Evolutionary conservation across 2,329 filamentous ascomycete genomes (phyloP), one percentile per base, ranked within the genome.

Genomic region (Fusarium subglutinans): DNA sequence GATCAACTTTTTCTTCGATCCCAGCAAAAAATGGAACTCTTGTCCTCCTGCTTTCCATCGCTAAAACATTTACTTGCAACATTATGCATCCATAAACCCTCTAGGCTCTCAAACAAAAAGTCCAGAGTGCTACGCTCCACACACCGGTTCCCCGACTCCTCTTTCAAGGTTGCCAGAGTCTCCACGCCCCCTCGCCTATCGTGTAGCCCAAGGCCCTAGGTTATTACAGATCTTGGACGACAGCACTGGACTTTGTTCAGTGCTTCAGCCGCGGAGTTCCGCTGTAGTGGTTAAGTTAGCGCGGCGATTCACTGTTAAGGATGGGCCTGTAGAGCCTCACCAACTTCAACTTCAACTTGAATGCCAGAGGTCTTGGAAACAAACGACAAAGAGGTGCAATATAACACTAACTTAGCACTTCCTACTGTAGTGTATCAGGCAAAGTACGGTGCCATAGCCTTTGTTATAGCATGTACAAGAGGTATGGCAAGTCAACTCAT

Each of bases 121-220:
- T 20, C 43, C 18, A 51, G 20, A 59, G n/a, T 63, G 30, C 53
- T 44, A 45, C 37, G 24, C 50, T 69, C 30, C 48, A 64, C 50
- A 44, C 56, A 69, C 57, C 35, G 24, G 20, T 30, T 55, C n/a
- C 48, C 58, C 37, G 58, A 61, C 28, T 55, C 28, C 28, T 30
- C 37, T 40, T 43, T 24, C 24, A 28, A 55, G 35, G 38, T 45
- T 40, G 24, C 28, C 51, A 53, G 33, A 43, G 51, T 63, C 54
- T 59, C 61, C 57, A 63, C 54, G 54, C 38, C 44, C n/a, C 41
- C 56, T 75, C 72, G 73, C 72, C 69, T 67, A 75, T 75, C 73
- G 74, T 40, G 18, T 35, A 51, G 62, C 58, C 47, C 53, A 66
- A 58, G 61, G 61, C 54, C 33, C 43, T 30, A 35, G n/a, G 30